Evolutionary conservation across 2,329 filamentous ascomycete species (phyloP), one percentile per base, ranked within the genome.

Genomic region (Fusarium fujikuroi): DNA sequence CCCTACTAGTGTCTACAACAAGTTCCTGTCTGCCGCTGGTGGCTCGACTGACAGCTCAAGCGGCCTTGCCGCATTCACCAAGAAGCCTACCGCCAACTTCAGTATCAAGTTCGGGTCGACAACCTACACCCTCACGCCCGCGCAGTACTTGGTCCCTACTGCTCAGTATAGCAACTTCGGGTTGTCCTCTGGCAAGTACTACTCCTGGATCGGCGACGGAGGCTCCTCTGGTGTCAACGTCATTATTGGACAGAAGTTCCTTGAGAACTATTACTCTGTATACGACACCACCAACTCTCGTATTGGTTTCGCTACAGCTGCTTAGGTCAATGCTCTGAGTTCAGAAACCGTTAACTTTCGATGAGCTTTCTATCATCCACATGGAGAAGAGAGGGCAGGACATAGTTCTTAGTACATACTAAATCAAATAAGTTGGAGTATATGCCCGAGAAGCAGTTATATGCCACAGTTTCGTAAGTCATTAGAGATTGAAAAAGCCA

Each of bases 241-340:
- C 10, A 56, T 60, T 5, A 60, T 60, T 4, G 58, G 58, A 56
- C 58, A 60, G 37, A 60, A 60, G 37, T 60, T 60, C 19, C 58
- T 60, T 15, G 58, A 60, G 30, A 56, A 56, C 28, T 60, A 60
- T 15, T 60, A 60, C 37, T 60, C 58, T 9, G 47, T 60, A 4
- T 56, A 19, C 14, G 58, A 60, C 12, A 60, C 58, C 7, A 60
- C 58, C 14, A 56, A 60, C 28, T 60, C 58, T 7, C 58, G 58
- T 7, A 60, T 60, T 36, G 58, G 47, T 12, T 60, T 60, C 5
- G 47, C 58, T 1, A 54, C 8, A 3, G 58, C 58, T n/a, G n/a
- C 16, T 14, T 60, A 34, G 34, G 18, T 12, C 7, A 7, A 12
- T 30, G 5, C 1, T 3, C 3, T n/a, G 15, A 14, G 9, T 12